These are phyloP conservation scores for Beauveria rudraprayagi DNA, from an alignment of 2,329 filamentous ascomycete species.

Conservation along the genomic window DNA sequence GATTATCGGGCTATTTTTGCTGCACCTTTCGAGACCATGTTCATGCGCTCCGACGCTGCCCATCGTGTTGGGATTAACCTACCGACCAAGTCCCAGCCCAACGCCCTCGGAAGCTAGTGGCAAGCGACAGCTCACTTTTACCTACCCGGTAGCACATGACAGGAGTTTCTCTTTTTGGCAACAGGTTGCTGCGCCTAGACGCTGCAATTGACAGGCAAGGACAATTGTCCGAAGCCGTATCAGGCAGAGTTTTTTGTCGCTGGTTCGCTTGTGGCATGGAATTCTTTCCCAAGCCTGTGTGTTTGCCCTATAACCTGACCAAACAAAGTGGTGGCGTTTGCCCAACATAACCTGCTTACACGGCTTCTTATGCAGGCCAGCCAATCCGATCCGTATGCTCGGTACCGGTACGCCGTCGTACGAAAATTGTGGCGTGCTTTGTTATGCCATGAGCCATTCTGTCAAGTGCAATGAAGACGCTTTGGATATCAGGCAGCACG, in stretches of 20 bases:
- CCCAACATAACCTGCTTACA: background rate
- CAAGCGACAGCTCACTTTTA: constrained; percentile 2
- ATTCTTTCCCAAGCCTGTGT: background rate
- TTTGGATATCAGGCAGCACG: background rate
- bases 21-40: background rate
- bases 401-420: constrained; percentile 1
- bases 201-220: background rate
- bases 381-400: background rate
- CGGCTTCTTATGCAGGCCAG: background rate
- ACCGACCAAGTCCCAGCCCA: background rate
- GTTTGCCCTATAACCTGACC: background rate
- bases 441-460: background rate
- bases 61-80: background rate
- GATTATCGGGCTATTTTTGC: background rate
- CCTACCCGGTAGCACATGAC: constrained; percentile 9
- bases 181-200: background rate
- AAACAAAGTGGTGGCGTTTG: background rate
- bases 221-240: background rate
- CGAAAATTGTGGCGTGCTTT: background rate
- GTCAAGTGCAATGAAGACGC: background rate
- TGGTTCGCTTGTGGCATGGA: background rate
- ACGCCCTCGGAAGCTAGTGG: background rate
- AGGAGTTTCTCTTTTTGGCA: background rate
- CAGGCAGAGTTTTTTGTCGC: background rate
- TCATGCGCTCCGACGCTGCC: background rate